Base-by-base conservation (phyloP, 768 basidiomycete genomes). In the Lyophyllum shimeji region DNA sequence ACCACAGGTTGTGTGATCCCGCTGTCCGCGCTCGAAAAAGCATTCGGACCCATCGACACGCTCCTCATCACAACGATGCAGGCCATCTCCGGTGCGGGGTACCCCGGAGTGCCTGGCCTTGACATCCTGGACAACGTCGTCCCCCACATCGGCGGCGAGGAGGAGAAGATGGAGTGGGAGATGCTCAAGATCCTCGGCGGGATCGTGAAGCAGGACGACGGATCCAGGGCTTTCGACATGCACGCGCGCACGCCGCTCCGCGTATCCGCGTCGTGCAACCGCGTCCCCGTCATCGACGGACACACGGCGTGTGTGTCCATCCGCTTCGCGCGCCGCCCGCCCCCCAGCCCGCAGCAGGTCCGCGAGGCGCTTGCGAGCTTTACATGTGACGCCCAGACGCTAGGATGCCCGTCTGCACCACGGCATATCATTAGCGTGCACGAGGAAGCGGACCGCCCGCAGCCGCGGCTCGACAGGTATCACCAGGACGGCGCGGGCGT, bases 131-230 rank as follows among this genome's bases (percentile, higher is more conserved):
- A 98, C 75, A 98, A 98, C 76, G 80, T 99, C 68, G 87, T 99
- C 1, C 97, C 97, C 4, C 87, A 91, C 72, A 98, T 99, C 70
- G 73, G 82, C 17, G 93, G 95, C 47, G 96, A 98, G 67, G 91
- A 94, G 65, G 97, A 98, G 68, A 99, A 98, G 70, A 94, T 98
- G 61, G 96, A 99, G 70, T 99, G 97, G 97, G 97, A 99, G 75
- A 89, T 93, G 6, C 82, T 90, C 64, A 99, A 98, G 77, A 99
- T 99, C 65, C 85, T 99, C 20, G 96, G 97, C 21, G 93, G 88
- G 2, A 64, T 98, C 54, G 64, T 76, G 2, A 75, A 82, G 23
- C 77, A 78, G 47, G 84, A 86, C 53, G 74, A 79, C 29, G 82
- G 80, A 1, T 60, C 69, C 5, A 82, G 80, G 55, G 65, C 81